A percentile compares a stretch with the other conserved stretches of the same genome.
Evolutionary conservation across 2,329 filamentous ascomycete species (phyloP).

Genomic region (Penicillium glabrum): DNA sequence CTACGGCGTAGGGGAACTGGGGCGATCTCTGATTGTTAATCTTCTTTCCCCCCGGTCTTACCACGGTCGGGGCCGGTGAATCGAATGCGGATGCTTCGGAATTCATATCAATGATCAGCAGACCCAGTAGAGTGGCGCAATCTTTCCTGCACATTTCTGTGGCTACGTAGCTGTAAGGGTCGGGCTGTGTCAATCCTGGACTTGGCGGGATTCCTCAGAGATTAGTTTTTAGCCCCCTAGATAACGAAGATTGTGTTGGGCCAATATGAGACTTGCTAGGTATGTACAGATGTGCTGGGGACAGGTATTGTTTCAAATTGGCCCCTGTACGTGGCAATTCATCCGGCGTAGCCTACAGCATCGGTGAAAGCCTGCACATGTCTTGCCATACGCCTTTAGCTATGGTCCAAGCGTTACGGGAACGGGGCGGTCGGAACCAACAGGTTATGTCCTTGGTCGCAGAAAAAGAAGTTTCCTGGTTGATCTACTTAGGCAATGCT

Average conservation of each 20-base stretch:
- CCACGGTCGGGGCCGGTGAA: background rate
- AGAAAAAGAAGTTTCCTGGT: background rate
- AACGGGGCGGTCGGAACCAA: background rate
- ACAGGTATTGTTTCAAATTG: background rate
- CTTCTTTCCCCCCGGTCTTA: background rate
- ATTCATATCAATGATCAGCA: slow-evolving; percentile 6
- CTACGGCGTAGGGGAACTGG: background rate
- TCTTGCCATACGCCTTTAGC: background rate
- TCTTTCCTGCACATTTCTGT: background rate
- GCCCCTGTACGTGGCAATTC: background rate
- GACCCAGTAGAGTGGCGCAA: slow-evolving; percentile 3
- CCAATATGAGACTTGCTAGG: background rate
- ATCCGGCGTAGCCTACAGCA: background rate
- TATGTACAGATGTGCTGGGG: background rate
- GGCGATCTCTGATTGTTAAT: background rate
- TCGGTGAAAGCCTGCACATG: background rate
- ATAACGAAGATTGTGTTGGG: background rate
- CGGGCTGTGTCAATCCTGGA: background rate
- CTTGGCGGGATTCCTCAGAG: slow-evolving; percentile 9
- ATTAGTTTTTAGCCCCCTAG: slow-evolving; percentile 5
- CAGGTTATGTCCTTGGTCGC: background rate
- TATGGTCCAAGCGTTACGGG: slow-evolving; percentile 3
- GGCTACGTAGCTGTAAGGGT: slow-evolving; percentile 1
- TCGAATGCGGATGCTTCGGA: background rate
- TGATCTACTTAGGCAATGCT: background rate